Evolutionary conservation across 1,284 basidiomycete genomes (phyloP), one percentile per base, ranked within the genome.

Genomic region (Phlebopus sp.): DNA sequence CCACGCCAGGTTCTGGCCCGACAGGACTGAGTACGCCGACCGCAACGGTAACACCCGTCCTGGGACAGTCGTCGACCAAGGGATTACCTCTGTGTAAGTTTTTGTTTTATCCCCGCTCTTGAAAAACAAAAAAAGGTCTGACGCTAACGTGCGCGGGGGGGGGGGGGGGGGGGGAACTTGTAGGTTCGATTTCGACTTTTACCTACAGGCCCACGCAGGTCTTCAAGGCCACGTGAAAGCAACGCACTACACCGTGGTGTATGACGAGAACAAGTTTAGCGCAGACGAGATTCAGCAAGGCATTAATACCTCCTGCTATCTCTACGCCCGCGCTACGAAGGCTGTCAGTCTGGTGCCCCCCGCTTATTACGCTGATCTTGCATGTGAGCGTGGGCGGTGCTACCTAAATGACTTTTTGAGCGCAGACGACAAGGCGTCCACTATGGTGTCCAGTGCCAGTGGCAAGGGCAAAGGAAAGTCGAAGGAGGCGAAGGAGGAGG

Each of bases 41-140:
- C 71, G 62, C 47, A 85, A 84, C 52, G 85, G 86, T 0, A 90
- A 90, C 57, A 86, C 86, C 0, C 74, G 72, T 3, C 82, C 88
- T 0, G 87, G 87, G 1, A 88, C 87, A 0, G 78, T 90, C 7
- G 79, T 87, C n/a, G 87, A 90, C 63, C 77, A 79, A 57, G 87
- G 87, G 2, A 69, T 88, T 32, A 87, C 86, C 3, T 77, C 78
- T 4, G 74, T 87, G 73, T 84, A 71, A 49, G 75, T 25, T 44
- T 7, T n/a, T 1, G 19, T 36, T 42, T 44, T 19, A 18, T 50
- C 29, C 44, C 37, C 21, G 25, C 42, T 34, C 43, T 25, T 25
- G 25, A 25, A 8, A 25, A n/a, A n/a, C n/a, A 11, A 27, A 14
- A 18, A 2, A 10, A 36, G 21, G 11, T 30, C 49, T 36, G 31